Evolutionary conservation across 805 yeast species (phyloP).

Genomic region (Komagataella populi): DNA sequence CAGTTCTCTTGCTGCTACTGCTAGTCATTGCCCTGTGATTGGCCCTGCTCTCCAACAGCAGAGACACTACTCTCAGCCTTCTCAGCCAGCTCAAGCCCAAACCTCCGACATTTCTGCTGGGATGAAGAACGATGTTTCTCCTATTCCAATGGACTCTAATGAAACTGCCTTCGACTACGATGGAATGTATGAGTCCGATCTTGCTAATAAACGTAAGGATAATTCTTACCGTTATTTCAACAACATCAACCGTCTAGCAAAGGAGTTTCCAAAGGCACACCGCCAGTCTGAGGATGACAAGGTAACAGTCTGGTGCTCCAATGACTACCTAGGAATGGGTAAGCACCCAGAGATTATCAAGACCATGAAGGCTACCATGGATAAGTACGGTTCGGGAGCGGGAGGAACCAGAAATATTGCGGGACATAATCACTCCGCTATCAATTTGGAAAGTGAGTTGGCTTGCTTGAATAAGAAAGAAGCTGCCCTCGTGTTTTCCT

Average conservation of each 20-base stretch:
- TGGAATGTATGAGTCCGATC: constrained; percentile 52
- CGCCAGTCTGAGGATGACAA: constrained; percentile 59
- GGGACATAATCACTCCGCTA: constrained; percentile 90
- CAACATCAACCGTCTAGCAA: constrained; percentile 91
- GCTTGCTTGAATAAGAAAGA: constrained; percentile 91
- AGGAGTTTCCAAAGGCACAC: constrained; percentile 90
- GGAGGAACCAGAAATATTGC: constrained; percentile 99
- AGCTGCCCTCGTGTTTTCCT: constrained; percentile 87
- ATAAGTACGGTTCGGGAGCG: constrained; percentile 94
- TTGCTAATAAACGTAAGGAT: constrained; percentile 67
- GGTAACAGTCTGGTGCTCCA: constrained; percentile 98
- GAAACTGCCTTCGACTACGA: constrained; percentile 57
- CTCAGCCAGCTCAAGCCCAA: constrained; percentile 30
- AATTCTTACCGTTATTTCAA: constrained; percentile 93
- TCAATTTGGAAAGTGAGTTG: constrained; percentile 69
- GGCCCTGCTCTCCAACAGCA: constrained; percentile 50
- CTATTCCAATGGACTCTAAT: constrained; percentile 18
- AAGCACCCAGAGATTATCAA: constrained; percentile 58
- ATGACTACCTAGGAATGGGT: constrained; percentile 95
- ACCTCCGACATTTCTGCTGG: constrained; percentile 23
- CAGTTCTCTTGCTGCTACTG: constrained; percentile 37
- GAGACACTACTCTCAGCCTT: constrained; percentile 32
- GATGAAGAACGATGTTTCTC: constrained; percentile 3
- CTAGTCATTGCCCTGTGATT: constrained; percentile 82
- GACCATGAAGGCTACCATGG: constrained; percentile 68